Base-by-base conservation (phyloP, 78 protist species). In the Protostelium mycophagum region DNA sequence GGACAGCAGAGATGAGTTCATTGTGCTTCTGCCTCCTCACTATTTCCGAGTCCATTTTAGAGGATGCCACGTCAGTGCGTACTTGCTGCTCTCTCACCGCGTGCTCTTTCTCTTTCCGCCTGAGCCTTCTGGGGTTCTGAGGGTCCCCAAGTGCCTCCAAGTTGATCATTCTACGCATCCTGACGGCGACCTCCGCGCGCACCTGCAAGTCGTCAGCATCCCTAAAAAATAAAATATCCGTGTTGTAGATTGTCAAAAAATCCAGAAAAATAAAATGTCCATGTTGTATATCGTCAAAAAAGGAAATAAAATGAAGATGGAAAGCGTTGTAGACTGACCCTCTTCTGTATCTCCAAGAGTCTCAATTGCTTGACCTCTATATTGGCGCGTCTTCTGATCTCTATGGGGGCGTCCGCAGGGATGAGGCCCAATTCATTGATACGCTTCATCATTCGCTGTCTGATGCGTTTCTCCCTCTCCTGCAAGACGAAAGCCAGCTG, bases 1-100 rank as follows among this genome's bases (percentile, higher is more conserved):
- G 85, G 16, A 91, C 23, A 1, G 91, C 94, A n/a, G 36, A 35
- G 23, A 91, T 39, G 89, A 91, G 86, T 36, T 91, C 89, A 88
- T 86, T 83, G 63, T 85, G 89, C 36, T 91, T 28, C 34, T 51
- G 73, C 16, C 73, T 51, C 16, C 73, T 5, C 5, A 51, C 73
- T 5, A 51, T 5, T 5, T 51, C 73, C 5, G 31, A 25, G 73
- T 51, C 73, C 31, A 51, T 16, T 51, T 16, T 51, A 5, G 5
- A 16, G 73, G 5, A 16, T 5, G 16, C 31, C 31, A 51, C 31
- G 73, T 51, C 73, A 25, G 73, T 16, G 31, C 73, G 5, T 5
- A 51, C 16, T 16, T 51, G 73, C 5, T 5, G 5, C 73, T 51
- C 73, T 51, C 73, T 5, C n/a, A n/a, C n/a, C 5, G 31, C 16